These are phyloP conservation scores for Bolboschoenus planiculmis DNA, from an alignment of 176 grass and related monocot species.

Conservation along the genomic window DNA sequence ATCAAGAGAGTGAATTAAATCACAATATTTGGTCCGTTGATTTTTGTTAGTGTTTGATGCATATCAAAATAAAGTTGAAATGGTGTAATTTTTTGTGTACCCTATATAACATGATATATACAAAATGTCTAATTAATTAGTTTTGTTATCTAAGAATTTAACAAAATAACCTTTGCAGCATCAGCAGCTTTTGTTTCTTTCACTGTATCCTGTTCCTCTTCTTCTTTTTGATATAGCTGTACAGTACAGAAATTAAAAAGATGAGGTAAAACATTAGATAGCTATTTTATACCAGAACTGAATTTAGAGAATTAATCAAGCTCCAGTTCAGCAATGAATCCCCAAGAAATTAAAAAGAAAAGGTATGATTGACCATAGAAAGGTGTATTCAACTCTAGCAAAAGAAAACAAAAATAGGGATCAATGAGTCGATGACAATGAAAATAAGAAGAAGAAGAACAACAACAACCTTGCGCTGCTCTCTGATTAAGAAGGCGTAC, in stretches of 20 bases:
- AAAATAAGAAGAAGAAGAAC: neutral
- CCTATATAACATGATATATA: no score
- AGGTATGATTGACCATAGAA: neutral
- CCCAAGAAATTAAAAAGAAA: neutral
- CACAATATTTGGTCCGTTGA: no score
- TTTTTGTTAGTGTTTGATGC: no score
- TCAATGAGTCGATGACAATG: neutral
- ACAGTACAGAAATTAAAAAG: slow-evolving; percentile 16
- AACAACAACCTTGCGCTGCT: slow-evolving; percentile 68
- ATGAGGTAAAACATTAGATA: neutral
- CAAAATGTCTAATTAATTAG: no score
- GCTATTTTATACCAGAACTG: neutral
- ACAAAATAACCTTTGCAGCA: slow-evolving; percentile 36
- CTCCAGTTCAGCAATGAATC: neutral
- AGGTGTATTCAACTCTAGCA: neutral
- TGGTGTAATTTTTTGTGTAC: no score
- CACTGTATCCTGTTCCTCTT: slow-evolving; percentile 45
- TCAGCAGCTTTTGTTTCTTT: slow-evolving; percentile 49
- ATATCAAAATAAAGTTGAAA: no score
- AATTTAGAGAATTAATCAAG: neutral
- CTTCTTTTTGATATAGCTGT: slow-evolving; percentile 67
- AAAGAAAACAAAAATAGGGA: neutral
- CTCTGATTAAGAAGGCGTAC: slow-evolving; percentile 65
- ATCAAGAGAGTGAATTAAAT: no score
- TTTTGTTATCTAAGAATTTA: no score